Conservation (phyloP, 2,329 filamentous ascomycete genomes). For the Xylaria sp. region DNA sequence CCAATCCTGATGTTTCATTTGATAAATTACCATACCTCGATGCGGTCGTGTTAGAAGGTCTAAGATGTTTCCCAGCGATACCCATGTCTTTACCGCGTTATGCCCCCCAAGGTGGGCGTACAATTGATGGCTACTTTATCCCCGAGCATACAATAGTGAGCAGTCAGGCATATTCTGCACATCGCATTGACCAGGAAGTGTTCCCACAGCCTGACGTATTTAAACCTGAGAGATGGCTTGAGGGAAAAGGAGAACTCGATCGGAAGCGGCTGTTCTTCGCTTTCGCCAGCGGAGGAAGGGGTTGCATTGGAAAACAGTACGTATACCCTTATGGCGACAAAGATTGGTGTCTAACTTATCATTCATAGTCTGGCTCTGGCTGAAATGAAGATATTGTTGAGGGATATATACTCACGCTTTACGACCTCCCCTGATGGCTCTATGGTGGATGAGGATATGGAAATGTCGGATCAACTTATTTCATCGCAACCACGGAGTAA, state of each 20-base stretch:
- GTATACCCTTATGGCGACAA: conserved; percentile 47
- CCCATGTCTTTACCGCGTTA: conserved; percentile 73
- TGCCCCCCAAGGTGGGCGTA: conserved; percentile 64
- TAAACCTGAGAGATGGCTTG: conserved; percentile 85
- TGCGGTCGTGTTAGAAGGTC: conserved; percentile 69
- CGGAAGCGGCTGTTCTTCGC: conserved; percentile 71
- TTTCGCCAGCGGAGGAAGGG: conserved; percentile 72
- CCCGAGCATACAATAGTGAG: conserved; percentile 67
- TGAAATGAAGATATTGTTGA: conserved; percentile 74
- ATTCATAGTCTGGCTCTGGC: conserved; percentile 66
- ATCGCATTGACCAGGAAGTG: conserved; percentile 69
- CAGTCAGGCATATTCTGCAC: conserved; percentile 69
- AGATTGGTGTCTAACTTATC: conserved; percentile 11
- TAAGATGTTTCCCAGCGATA: conserved; percentile 71
- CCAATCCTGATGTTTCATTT: conserved; percentile 53
- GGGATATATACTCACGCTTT: conserved; percentile 69
- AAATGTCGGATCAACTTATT: conserved; percentile 74
- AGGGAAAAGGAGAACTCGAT: conserved; percentile 76
- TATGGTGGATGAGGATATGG: conserved; percentile 68
- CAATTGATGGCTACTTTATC: conserved; percentile 65
- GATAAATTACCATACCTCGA: conserved; percentile 69
- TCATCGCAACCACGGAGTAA: conserved; percentile 70
- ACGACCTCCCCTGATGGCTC: conserved; percentile 63
- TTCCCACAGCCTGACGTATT: conserved; percentile 84
- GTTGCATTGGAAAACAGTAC: conserved; percentile 74